phyloP scores from a whole-genome alignment of 331 rosid genomes.

The Rhamnella rubrinervis region DNA sequence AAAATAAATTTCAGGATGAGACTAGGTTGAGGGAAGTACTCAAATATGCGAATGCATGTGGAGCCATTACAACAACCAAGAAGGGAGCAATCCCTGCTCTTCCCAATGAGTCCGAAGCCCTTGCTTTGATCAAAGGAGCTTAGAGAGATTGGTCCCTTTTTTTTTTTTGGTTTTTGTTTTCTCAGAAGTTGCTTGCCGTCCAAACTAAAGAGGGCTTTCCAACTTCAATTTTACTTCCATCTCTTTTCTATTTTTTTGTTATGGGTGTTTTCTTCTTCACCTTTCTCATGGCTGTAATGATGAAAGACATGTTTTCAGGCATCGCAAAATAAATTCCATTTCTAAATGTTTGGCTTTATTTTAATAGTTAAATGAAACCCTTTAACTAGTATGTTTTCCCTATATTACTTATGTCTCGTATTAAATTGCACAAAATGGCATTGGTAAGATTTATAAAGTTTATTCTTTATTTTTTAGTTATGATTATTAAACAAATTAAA shows the following conservation, averaged over 20 bases:
- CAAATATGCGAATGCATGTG: conserved; percentile 91
- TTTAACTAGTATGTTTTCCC: too few relatives aligned
- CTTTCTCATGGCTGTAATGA: not conserved
- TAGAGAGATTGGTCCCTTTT: conserved; percentile 15
- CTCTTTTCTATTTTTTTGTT: not conserved
- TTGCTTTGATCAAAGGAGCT: conserved; percentile 42
- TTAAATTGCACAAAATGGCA: too few relatives aligned
- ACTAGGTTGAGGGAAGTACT: conserved; percentile 56
- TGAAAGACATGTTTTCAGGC: not conserved
- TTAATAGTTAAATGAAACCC: too few relatives aligned
- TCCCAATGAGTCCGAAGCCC: conserved; percentile 66
- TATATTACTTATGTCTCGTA: too few relatives aligned
- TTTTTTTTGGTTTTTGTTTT: not conserved
- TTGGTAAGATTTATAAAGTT: too few relatives aligned
- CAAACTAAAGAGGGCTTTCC: conserved; percentile 21
- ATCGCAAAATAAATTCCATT: conserved; percentile 7
- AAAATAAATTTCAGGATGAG: conserved; percentile 63
- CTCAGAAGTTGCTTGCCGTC: conserved; percentile 11
- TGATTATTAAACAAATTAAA: too few relatives aligned
- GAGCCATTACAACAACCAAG: conserved; percentile 90
- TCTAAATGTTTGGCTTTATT: not conserved
- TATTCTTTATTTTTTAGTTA: too few relatives aligned
- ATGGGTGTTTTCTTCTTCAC: not conserved
- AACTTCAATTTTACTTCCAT: not conserved
- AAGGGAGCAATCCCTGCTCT: conserved; percentile 95